These are phyloP conservation scores for Russula ochroleuca DNA, from an alignment of 768 basidiomycete genomes.

Conservation along the genomic window DNA sequence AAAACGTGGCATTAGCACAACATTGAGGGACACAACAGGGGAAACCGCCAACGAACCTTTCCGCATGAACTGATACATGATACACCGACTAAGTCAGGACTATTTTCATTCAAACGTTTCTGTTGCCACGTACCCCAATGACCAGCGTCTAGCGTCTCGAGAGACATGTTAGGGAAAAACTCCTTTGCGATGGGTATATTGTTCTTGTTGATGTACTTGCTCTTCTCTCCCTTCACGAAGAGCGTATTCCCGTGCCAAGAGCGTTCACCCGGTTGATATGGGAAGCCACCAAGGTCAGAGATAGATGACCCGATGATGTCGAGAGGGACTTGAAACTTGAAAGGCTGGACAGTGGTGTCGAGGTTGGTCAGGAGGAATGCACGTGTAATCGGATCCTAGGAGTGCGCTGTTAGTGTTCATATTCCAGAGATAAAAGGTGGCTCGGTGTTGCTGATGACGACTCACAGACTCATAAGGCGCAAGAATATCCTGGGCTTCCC, in stretches of 20 bases:
- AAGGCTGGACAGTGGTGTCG: conserved; percentile 37
- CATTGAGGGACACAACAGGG: neutral
- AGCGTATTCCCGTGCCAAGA: conserved; percentile 58
- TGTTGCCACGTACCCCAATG: conserved; percentile 71
- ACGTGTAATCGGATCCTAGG: conserved; percentile 64
- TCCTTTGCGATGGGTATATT: conserved; percentile 56
- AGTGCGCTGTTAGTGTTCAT: neutral
- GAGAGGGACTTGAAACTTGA: conserved; percentile 74
- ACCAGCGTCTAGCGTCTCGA: conserved; percentile 66
- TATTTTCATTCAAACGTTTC: neutral
- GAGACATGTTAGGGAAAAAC: conserved; percentile 68
- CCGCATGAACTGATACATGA: conserved; percentile 70
- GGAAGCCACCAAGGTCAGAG: conserved; percentile 72
- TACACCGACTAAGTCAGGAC: neutral
- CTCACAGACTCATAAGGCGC: conserved; percentile 58
- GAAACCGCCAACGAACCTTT: conserved; percentile 44
- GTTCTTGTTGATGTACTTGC: conserved; percentile 73
- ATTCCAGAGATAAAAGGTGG: neutral
- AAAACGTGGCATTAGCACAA: conserved; percentile 3
- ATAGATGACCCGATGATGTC: conserved; percentile 58
- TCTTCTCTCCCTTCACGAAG: conserved; percentile 75
- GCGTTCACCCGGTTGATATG: conserved; percentile 55
- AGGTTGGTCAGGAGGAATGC: conserved; percentile 88
- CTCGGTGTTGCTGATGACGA: neutral
- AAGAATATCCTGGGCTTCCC: conserved; percentile 67